Base-by-base conservation (phyloP, 345 rosid species). In the Dipteronia dyeriana region DNA sequence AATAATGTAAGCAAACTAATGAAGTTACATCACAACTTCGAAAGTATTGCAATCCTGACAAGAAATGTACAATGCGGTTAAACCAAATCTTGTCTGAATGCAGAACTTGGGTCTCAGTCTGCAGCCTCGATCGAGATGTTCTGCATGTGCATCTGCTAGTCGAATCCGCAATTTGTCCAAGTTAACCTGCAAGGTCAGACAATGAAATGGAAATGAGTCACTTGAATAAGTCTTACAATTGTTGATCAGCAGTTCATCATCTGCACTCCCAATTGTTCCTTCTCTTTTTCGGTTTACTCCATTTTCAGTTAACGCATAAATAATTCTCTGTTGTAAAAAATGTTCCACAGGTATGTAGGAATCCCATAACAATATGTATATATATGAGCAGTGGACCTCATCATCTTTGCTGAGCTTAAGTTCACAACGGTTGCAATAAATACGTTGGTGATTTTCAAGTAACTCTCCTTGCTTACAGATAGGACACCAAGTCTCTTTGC, bases 401-500 rank as follows among this genome's bases (percentile, higher is more conserved):
- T 79, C 34, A 63, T 83, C 88, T 87, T 87, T 96, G 82, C 71
- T 83, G 76, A 96, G 92, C 79, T 79, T 83, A 80, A 94, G 84
- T 80, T 86, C 80, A 89, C 99, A 94, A 49, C 73, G 82, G 73
- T 75, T 79, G 82, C 99, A 96, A 83, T 78, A 79, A 66, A 96
- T 89, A 63, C 78, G 75, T 71, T 74, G 75, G 49, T 78, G 78
- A 76, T 87, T 88, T 86, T 94, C 98, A 78, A 73, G 85, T 87
- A 96, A 75, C 85, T 83, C 87, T 75, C 98, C 98, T 82, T 82
- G 86, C 86, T 86, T 91, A 84, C 97, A 96, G 62, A 92, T 82
- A 66, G 98, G 99, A 82, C 97, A 96, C 98, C 99, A 96, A 60
- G 84, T 86, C 83, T 84, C 85, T 71, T 86, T 82, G 65, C 49